Evolutionary conservation across 73 alveolate species (phyloP).

Genomic region (Halteria grandinella): DNA sequence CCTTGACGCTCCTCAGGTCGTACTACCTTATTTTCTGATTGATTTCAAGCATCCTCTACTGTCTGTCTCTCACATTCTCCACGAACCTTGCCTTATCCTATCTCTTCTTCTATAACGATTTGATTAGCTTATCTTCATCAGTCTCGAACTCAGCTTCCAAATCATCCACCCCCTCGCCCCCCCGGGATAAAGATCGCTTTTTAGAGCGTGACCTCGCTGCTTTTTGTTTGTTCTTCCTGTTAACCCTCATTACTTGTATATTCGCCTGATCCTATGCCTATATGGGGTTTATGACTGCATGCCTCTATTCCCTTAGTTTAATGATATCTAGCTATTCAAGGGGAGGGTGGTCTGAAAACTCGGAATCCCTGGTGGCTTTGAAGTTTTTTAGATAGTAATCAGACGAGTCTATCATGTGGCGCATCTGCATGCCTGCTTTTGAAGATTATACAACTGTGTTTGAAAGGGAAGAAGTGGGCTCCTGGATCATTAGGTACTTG

Average conservation of each 20-base stretch:
- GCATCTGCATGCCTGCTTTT: slow-evolving; percentile 15
- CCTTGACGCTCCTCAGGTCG: background rate
- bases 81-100: slow-evolving; percentile 21
- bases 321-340: slow-evolving; percentile 27
- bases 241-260: no score
- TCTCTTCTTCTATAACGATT: slow-evolving; percentile 9
- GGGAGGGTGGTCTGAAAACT: slow-evolving; percentile 38
- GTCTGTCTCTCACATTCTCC: slow-evolving; percentile 25
- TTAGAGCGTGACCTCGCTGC: no score
- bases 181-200: no score
- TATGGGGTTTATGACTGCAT: slow-evolving; percentile 48
- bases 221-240: no score
- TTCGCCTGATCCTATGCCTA: no score
- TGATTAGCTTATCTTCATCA: slow-evolving; percentile 40
- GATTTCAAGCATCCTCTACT: slow-evolving; percentile 18
- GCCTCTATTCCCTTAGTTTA: slow-evolving; percentile 14
- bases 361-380: slow-evolving; percentile 35
- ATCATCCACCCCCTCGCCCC: slow-evolving; percentile 3
- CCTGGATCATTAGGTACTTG: slow-evolving; percentile 10
- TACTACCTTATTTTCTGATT: slow-evolving; percentile 45
- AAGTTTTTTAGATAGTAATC: slow-evolving; percentile 18
- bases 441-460: no score
- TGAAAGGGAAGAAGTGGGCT: no score
- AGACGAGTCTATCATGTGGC: slow-evolving; percentile 11
- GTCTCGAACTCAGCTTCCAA: background rate